These are phyloP conservation scores for Candida chilensis DNA, from an alignment of 805 yeast genomes.

Conservation along the genomic window DNA sequence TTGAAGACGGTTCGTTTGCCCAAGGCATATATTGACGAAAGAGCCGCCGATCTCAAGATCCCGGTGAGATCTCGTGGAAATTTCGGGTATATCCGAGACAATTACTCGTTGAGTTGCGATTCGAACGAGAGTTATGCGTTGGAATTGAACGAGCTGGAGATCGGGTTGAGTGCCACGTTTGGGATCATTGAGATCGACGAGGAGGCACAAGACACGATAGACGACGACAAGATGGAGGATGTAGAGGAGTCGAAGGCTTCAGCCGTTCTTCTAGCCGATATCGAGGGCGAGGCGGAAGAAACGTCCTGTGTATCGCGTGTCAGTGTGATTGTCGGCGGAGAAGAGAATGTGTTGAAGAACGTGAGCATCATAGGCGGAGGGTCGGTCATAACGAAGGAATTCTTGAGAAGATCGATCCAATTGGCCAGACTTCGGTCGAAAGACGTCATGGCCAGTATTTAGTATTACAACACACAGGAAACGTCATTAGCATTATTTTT, in stretches of 20 bases:
- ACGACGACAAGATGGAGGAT: slow-evolving; percentile 20
- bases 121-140: slow-evolving; percentile 26
- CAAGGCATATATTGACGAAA: slow-evolving; percentile 56
- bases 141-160: slow-evolving; percentile 19
- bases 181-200: slow-evolving; percentile 45
- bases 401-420: slow-evolving; percentile 35
- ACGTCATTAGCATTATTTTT: too few relatives aligned
- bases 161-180: slow-evolving; percentile 43
- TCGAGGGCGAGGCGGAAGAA: slow-evolving; percentile 85
- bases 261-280: slow-evolving; percentile 52
- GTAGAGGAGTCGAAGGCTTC: too few relatives aligned
- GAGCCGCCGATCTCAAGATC: slow-evolving; percentile 39
- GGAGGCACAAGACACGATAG: slow-evolving; percentile 14
- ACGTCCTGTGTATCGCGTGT: slow-evolving; percentile 44
- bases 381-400: slow-evolving; percentile 33
- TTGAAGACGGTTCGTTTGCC: slow-evolving; percentile 57
- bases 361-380: slow-evolving; percentile 43
- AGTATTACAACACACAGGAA: too few relatives aligned
- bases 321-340: slow-evolving; percentile 24
- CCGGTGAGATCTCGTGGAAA: slow-evolving; percentile 45
- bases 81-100: slow-evolving; percentile 34
- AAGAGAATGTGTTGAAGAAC: slow-evolving; percentile 22
- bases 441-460: too few relatives aligned
- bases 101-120: slow-evolving; percentile 52
- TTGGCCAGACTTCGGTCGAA: slow-evolving; percentile 39